Conservation (phyloP, 2,329 filamentous ascomycete genomes). For the Monilinia aucupariae region DNA sequence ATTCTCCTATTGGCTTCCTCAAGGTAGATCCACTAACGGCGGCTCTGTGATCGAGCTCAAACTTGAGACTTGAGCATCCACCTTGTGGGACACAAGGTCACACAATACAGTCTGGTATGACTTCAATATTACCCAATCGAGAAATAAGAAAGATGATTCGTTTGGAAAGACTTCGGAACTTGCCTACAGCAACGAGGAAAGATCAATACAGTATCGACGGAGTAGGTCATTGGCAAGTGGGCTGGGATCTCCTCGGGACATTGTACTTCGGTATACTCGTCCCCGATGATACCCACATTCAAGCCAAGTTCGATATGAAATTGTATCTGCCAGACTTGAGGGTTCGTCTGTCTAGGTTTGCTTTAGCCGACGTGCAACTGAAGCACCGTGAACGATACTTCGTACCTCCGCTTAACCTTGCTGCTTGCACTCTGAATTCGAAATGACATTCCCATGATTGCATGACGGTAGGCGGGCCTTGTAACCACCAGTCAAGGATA, state of each 20-base stretch:
- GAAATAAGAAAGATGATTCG: background rate
- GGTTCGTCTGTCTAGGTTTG: background rate
- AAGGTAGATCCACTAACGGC: constrained; percentile 1
- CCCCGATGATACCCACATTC: constrained; percentile 2
- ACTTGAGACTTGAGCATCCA: constrained; percentile 1
- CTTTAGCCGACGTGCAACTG: background rate
- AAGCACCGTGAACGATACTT: background rate
- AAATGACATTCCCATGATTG: background rate
- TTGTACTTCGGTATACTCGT: background rate
- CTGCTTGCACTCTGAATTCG: background rate
- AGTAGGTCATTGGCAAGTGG: no score
- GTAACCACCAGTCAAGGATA: background rate
- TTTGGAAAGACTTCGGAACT: background rate
- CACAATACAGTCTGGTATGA: no score
- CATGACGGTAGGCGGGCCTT: background rate
- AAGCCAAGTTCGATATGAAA: background rate
- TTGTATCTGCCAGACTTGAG: constrained; percentile 5
- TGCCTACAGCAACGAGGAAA: background rate
- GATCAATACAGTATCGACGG: background rate
- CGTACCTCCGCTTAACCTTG: background rate
- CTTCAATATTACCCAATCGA: background rate
- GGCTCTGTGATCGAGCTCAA: background rate
- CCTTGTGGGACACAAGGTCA: background rate
- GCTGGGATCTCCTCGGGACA: background rate
- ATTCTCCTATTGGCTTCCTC: constrained; percentile 1